phyloP scores from a whole-genome alignment of 2,329 filamentous ascomycete genomes.

The Epicoccum sorghinum region DNA sequence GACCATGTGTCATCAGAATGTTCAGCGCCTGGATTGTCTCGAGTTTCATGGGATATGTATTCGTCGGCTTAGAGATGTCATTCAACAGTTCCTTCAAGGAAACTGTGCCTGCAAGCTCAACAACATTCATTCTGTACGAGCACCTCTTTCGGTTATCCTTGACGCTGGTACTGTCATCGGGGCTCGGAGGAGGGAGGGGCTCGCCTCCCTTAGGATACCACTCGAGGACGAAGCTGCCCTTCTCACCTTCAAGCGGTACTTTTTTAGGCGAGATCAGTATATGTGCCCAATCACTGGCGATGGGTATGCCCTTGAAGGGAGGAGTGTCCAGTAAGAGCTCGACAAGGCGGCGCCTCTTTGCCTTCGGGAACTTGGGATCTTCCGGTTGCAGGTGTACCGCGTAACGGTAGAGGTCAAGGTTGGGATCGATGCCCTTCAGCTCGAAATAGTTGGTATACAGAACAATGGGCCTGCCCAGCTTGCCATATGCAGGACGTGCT shows the following conservation, averaged over 20 bases:
- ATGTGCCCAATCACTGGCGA: slow-evolving; percentile 51
- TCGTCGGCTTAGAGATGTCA: slow-evolving; percentile 49
- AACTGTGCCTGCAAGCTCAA: slow-evolving; percentile 28
- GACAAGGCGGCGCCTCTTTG: slow-evolving; percentile 57
- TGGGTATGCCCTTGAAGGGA: slow-evolving; percentile 36
- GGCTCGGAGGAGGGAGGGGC: slow-evolving; percentile 22
- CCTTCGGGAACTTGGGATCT: slow-evolving; percentile 41
- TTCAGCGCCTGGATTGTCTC: slow-evolving; percentile 65
- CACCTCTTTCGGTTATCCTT: slow-evolving; percentile 25
- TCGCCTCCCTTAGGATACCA: slow-evolving; percentile 38
- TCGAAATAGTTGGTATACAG: slow-evolving; percentile 52
- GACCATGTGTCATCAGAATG: slow-evolving; percentile 59
- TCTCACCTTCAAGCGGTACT: slow-evolving; percentile 20
- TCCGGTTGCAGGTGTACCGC: slow-evolving; percentile 41
- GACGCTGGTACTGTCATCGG: slow-evolving; percentile 23
- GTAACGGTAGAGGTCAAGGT: slow-evolving; percentile 37
- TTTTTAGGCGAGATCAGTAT: slow-evolving; percentile 34
- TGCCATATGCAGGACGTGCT: slow-evolving; percentile 43
- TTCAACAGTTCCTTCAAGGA: slow-evolving; percentile 51
- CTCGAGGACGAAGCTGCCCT: slow-evolving; percentile 13
- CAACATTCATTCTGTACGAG: slow-evolving; percentile 27
- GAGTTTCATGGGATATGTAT: slow-evolving; percentile 52
- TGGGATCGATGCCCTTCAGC: slow-evolving; percentile 39
- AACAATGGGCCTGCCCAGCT: slow-evolving; percentile 43
- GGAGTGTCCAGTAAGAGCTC: slow-evolving; percentile 49